Conservation (phyloP, 352 stramenopile species). For the Peronosclerospora sorghi region DNA sequence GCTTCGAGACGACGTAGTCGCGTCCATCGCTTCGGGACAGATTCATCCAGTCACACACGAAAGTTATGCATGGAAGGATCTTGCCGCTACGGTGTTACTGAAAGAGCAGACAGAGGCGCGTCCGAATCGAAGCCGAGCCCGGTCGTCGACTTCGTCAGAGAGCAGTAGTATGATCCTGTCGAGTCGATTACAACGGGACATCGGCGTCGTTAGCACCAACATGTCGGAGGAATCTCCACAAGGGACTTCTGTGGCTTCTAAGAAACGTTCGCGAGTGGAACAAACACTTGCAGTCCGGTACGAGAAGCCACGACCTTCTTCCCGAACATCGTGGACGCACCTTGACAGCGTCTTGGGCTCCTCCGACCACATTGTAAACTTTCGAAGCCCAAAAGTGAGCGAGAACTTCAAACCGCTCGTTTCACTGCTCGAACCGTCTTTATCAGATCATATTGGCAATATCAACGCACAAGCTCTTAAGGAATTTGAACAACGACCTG, state of each 20-base stretch:
- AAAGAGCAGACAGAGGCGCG: constrained; percentile 5
- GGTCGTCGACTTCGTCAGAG: constrained; percentile 51
- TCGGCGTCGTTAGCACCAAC: not conserved
- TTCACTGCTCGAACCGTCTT: constrained; percentile 6
- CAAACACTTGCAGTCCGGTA: constrained; percentile 5
- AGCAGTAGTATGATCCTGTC: constrained; percentile 19
- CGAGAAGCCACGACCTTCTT: constrained; percentile 32
- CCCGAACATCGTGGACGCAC: constrained; percentile 42
- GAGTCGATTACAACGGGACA: constrained; percentile 2
- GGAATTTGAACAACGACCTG: constrained; percentile 31
- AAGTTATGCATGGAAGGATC: constrained; percentile 61
- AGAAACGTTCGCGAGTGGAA: not conserved
- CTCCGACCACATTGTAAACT: constrained; percentile 66
- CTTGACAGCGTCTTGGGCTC: constrained; percentile 54
- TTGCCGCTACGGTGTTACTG: constrained; percentile 11
- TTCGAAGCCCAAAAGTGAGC: constrained; percentile 69
- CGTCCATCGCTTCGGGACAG: constrained; percentile 41
- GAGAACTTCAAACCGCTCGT: constrained; percentile 57
- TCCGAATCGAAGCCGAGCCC: constrained; percentile 8
- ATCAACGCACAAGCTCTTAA: constrained; percentile 23
- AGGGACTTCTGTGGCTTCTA: constrained; percentile 2
- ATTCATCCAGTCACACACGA: constrained; percentile 63
- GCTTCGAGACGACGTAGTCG: constrained; percentile 36
- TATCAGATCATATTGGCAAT: constrained; percentile 3
- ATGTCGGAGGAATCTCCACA: constrained; percentile 8